Base-by-base conservation (phyloP, 257 asterid genomes). In the Mentha longifolia region DNA sequence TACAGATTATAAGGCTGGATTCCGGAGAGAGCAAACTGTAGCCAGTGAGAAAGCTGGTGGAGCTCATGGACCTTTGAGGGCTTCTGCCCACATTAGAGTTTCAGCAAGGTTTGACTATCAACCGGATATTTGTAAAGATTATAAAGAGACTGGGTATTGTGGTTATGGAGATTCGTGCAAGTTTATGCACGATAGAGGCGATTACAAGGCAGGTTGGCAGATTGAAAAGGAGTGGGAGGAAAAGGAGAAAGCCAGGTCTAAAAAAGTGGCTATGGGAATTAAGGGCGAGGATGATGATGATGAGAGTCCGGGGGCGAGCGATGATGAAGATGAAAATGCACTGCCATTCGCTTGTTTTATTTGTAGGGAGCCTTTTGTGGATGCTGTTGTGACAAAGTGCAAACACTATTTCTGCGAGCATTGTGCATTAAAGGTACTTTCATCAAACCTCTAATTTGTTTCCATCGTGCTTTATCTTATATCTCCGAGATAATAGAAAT, bases 371-470 rank as follows among this genome's bases (percentile, higher is more conserved):
- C 91, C 97, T 46, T 95, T 88, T 80, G 95, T 80, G 50, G 98
- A 89, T 71, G 92, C 98, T 3, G 98, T 95, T 58, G 74, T 88
- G 81, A 89, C 99, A 30, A 92, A 71, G 86, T 95, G 99, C 89
- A 95, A 95, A 77, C 99, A 95, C 79, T 92, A 92, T 78, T 95
- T 92, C 80, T 95, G 99, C 65, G 95, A 88, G 85, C 99, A 95
- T 76, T 95, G 98, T 74, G 97, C 98, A 20, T 76, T 95, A 71
- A 95, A 89, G 99, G 95, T 91, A 85, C 57, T 33, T 35, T 20
- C n/a, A 20, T 13, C 9, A 50, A 41, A 41, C 55, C 8, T 69
- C 66, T 22, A n/a, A 6, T 41, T 56, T 43, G 25, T 55, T 41
- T 54, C 73, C 39, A 39, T 39, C 4, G 25, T 67, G 58, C 58